Conservation (phyloP, 2,329 filamentous ascomycete genomes). For the Fusarium sp. region DNA sequence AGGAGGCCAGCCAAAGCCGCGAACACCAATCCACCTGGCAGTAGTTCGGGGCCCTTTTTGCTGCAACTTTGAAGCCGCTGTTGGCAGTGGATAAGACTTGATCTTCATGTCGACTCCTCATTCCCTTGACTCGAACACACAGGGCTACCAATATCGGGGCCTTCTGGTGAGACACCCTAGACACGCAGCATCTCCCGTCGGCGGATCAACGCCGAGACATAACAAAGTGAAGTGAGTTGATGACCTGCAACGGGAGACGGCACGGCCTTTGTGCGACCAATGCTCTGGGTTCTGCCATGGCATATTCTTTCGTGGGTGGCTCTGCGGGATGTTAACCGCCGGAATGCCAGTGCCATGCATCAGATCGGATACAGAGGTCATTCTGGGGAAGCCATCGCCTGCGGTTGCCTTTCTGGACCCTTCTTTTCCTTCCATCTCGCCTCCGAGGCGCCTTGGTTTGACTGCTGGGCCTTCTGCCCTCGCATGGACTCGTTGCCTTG, state of each 20-base stretch:
- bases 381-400: slow-evolving; percentile 6
- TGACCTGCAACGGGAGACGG: slow-evolving; percentile 13
- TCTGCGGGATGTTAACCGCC: slow-evolving; percentile 4
- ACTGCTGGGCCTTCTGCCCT: slow-evolving; percentile 4
- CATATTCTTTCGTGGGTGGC: slow-evolving; percentile 4
- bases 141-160: slow-evolving; percentile 4
- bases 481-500: slow-evolving; percentile 4
- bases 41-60: slow-evolving; percentile 18
- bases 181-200: slow-evolving; percentile 22
- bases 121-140: slow-evolving; percentile 36
- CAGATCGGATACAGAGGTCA: background rate
- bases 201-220: slow-evolving; percentile 34
- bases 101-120: slow-evolving; percentile 20
- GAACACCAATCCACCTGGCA: slow-evolving; percentile 17
- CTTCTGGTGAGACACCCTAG: slow-evolving; percentile 30
- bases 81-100: slow-evolving; percentile 10
- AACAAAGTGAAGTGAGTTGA: background rate
- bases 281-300: slow-evolving; percentile 12
- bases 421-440: slow-evolving; percentile 18
- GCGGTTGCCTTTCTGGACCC: slow-evolving; percentile 1
- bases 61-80: slow-evolving; percentile 16
- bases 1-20: slow-evolving; percentile 28
- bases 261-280: slow-evolving; percentile 18
- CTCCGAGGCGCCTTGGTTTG: slow-evolving; percentile 21
- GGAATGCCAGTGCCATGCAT: slow-evolving; percentile 1